These are phyloP conservation scores for Mollisiaceae sp. DNA, from an alignment of 2,329 filamentous ascomycete species.

Conservation along the genomic window DNA sequence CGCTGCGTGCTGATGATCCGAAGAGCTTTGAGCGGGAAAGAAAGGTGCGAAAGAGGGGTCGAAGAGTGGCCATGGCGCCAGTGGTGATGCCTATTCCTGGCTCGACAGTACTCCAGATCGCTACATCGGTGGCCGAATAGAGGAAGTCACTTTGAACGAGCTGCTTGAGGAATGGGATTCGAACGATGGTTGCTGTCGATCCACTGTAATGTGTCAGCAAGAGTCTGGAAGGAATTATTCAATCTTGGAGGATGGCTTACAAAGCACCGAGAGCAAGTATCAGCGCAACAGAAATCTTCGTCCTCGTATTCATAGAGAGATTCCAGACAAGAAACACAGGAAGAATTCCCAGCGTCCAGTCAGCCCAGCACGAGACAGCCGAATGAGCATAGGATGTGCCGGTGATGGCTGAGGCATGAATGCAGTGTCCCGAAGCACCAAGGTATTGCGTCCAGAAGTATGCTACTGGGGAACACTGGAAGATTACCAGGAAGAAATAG, in stretches of 20 bases:
- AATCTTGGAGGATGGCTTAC: conserved; percentile 38
- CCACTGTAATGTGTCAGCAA: conserved; percentile 28
- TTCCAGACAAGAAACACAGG: conserved; percentile 49
- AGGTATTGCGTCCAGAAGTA: conserved; percentile 46
- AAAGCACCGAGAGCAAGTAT: conserved; percentile 44
- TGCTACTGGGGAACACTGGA: conserved; percentile 45
- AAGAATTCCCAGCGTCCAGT: conserved; percentile 47
- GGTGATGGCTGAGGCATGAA: conserved; percentile 36
- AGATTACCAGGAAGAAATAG: conserved; percentile 47
- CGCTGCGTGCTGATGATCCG: conserved; percentile 15
- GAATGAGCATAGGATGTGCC: conserved; percentile 46
- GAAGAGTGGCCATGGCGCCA: conserved; percentile 34
- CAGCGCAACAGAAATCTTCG: conserved; percentile 45
- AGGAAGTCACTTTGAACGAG: conserved; percentile 22
- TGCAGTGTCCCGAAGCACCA: conserved; percentile 40
- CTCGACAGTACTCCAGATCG: conserved; percentile 29
- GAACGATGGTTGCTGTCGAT: conserved; percentile 39
- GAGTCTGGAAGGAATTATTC: neutral
- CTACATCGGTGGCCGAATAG: conserved; percentile 14
- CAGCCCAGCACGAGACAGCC: conserved; percentile 44
- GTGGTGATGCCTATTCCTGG: conserved; percentile 36
- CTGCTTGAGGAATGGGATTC: conserved; percentile 36
- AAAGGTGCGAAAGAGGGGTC: conserved; percentile 35
- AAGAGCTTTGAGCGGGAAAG: conserved; percentile 28
- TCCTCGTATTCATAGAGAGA: conserved; percentile 45